Conservation (phyloP, 2,329 filamentous ascomycete genomes). For the Thermothelomyces thermophilus region DNA sequence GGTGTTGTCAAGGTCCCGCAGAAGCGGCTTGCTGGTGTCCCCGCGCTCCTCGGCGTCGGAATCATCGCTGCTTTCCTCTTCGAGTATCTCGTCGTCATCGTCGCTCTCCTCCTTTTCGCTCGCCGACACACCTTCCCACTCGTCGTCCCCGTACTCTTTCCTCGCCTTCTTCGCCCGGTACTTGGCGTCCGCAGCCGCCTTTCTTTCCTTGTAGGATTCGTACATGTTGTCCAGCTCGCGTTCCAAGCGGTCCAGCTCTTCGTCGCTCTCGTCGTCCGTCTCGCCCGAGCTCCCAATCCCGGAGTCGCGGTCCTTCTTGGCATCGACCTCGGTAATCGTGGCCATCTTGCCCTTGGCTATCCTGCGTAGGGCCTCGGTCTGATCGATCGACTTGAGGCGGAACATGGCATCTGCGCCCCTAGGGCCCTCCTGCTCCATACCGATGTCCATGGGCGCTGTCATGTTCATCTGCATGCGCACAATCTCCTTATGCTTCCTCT, state of each 20-base stretch:
- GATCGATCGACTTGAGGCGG: constrained; percentile 72
- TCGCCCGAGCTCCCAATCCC: constrained; percentile 49
- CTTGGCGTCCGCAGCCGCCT: constrained; percentile 76
- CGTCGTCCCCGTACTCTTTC: constrained; percentile 73
- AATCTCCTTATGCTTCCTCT: constrained; percentile 89
- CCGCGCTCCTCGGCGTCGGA: constrained; percentile 48
- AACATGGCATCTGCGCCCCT: constrained; percentile 81
- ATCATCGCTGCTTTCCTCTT: constrained; percentile 58
- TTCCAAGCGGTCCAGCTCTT: constrained; percentile 77
- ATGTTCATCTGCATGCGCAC: constrained; percentile 97
- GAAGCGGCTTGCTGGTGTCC: constrained; percentile 41
- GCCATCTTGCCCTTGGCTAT: constrained; percentile 76
- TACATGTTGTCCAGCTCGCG: constrained; percentile 83
- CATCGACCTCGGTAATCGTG: constrained; percentile 50
- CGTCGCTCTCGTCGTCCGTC: constrained; percentile 60
- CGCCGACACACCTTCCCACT: constrained; percentile 84
- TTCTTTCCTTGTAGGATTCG: constrained; percentile 73
- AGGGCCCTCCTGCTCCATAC: constrained; percentile 77
- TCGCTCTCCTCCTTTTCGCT: constrained; percentile 54
- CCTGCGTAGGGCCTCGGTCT: constrained; percentile 60
- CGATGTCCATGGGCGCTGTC: constrained; percentile 92
- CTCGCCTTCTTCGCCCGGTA: constrained; percentile 84
- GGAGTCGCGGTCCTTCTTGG: constrained; percentile 53
- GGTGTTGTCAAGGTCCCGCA: constrained; percentile 56
- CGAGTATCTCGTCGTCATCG: constrained; percentile 46